Evolutionary conservation across 2,329 filamentous ascomycete genomes (phyloP).

Genomic region (Fusarium chaquense): DNA sequence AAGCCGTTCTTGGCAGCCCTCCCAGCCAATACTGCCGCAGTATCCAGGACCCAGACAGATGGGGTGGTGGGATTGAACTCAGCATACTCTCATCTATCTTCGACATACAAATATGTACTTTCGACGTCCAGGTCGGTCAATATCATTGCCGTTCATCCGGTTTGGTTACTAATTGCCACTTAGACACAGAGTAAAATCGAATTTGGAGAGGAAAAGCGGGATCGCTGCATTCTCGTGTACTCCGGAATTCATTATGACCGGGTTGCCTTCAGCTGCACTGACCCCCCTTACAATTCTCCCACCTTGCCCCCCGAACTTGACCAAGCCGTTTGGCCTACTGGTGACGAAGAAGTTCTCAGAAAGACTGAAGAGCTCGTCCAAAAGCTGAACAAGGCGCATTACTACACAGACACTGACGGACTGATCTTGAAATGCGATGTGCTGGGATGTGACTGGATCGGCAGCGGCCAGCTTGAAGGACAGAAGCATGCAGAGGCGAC

Average conservation of each 20-base stretch:
- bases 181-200: slow-evolving; percentile 58
- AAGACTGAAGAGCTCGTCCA: slow-evolving; percentile 74
- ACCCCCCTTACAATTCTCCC: slow-evolving; percentile 65
- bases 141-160: background rate
- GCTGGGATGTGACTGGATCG: slow-evolving; percentile 71
- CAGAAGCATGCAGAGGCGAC: slow-evolving; percentile 71
- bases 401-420: slow-evolving; percentile 88
- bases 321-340: slow-evolving; percentile 67
- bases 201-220: slow-evolving; percentile 80
- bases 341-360: slow-evolving; percentile 75
- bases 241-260: slow-evolving; percentile 95
- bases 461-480: slow-evolving; percentile 74
- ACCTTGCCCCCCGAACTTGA: slow-evolving; percentile 79
- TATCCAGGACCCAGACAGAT: slow-evolving; percentile 83
- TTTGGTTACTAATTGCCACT: background rate
- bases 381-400: slow-evolving; percentile 77
- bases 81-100: slow-evolving; percentile 87
- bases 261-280: slow-evolving; percentile 78
- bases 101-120: slow-evolving; percentile 84
- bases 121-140: slow-evolving; percentile 74
- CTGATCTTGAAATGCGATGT: slow-evolving; percentile 83
- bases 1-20: slow-evolving; percentile 79
- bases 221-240: slow-evolving; percentile 85
- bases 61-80: slow-evolving; percentile 94
- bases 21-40: slow-evolving; percentile 83